Conservation (phyloP, 306 rosid species). For the Pyrus betulifolia region DNA sequence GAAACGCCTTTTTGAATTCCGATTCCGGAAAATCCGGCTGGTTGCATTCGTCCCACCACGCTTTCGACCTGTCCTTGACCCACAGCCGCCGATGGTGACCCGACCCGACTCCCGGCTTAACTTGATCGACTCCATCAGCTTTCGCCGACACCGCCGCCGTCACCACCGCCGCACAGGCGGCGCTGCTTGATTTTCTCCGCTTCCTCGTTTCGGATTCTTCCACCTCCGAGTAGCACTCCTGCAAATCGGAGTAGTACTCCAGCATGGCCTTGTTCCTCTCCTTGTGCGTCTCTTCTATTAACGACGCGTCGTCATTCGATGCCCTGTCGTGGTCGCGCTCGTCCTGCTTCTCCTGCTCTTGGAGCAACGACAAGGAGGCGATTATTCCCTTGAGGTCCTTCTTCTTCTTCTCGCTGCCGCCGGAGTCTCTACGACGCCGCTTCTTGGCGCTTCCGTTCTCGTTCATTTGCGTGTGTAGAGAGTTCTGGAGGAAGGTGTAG, state of each 20-base stretch:
- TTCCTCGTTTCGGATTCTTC: conserved; percentile 42
- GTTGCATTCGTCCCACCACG: conserved; percentile 98
- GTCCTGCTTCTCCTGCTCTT: conserved; percentile 54
- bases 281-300: conserved; percentile 35
- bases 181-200: conserved; percentile 42
- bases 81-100: conserved; percentile 61
- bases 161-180: conserved; percentile 23
- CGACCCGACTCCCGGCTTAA: conserved; percentile 17
- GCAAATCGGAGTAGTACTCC: conserved; percentile 37
- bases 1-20: conserved; percentile 72
- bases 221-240: conserved; percentile 34
- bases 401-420: conserved; percentile 14
- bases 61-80: conserved; percentile 92
- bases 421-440: conserved; percentile 16
- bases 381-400: conserved; percentile 49
- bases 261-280: conserved; percentile 48
- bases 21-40: conserved; percentile 69
- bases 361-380: conserved; percentile 44
- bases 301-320: conserved; percentile 40
- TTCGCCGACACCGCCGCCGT: not conserved
- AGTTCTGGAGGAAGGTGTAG: conserved; percentile 6
- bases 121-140: conserved; percentile 21
- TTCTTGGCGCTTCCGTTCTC: conserved; percentile 19
- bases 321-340: conserved; percentile 27
- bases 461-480: conserved; percentile 31